These are phyloP conservation scores for Lentinula boryana DNA, from an alignment of 768 basidiomycete species.

Conservation along the genomic window DNA sequence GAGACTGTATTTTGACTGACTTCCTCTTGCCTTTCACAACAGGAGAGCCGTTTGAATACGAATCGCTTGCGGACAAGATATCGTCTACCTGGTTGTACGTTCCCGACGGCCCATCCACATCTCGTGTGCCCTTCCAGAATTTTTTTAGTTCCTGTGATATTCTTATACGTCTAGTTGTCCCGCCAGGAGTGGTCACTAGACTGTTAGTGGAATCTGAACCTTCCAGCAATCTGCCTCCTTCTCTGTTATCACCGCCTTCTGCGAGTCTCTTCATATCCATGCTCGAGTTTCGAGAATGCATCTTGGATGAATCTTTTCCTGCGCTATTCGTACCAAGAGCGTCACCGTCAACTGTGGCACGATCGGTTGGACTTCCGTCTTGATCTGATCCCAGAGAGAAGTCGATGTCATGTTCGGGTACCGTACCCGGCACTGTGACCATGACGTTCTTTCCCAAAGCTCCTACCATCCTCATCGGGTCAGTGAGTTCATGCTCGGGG, in stretches of 20 bases:
- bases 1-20: not conserved
- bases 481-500: conserved; percentile 87
- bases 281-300: not conserved
- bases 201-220: not conserved
- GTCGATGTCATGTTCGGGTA: conserved; percentile 23
- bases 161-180: conserved; percentile 18
- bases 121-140: conserved; percentile 51
- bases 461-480: conserved; percentile 64
- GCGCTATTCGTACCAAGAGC: not conserved
- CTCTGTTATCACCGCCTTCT: not conserved
- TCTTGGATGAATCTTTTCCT: not conserved
- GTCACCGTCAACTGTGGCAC: not conserved
- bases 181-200: conserved; percentile 22
- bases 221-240: not conserved
- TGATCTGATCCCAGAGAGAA: not conserved
- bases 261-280: not conserved
- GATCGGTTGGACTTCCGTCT: not conserved
- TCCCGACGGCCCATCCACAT: conserved; percentile 26
- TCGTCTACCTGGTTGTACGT: not conserved
- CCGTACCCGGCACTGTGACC: conserved; percentile 59
- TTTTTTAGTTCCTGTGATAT: conserved; percentile 34
- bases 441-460: conserved; percentile 33
- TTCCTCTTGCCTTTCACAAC: not conserved
- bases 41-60: not conserved
- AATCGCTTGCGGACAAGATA: not conserved